Conservation (phyloP, 495 filamentous ascomycete genomes). For the Articulospora tetracladia region DNA sequence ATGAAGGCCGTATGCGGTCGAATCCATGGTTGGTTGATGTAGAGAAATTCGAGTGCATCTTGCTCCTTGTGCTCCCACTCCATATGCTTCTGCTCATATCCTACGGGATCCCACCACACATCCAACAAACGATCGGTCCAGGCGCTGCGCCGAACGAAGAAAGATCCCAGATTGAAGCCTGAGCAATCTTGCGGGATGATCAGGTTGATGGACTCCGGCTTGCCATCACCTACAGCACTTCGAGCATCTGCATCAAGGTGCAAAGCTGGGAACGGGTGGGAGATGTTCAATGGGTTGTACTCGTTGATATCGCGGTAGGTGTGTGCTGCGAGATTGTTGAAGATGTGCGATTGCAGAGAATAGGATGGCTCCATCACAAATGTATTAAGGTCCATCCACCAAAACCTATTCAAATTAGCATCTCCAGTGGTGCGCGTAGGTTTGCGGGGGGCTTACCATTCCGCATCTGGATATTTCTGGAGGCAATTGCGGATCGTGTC, state of each 20-base stretch:
- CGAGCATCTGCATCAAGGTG: conserved; percentile 72
- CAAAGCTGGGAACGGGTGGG: conserved; percentile 65
- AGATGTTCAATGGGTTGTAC: conserved; percentile 94
- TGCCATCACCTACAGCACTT: conserved; percentile 71
- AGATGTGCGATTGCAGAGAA: conserved; percentile 86
- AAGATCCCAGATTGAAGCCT: conserved; percentile 95
- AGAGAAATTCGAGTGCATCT: conserved; percentile 89
- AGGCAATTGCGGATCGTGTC: conserved; percentile 90
- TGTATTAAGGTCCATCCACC: conserved; percentile 98
- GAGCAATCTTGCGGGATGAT: conserved; percentile 91
- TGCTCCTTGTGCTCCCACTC: conserved; percentile 99
- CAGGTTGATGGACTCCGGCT: conserved; percentile 73
- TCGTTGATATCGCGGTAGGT: conserved; percentile 95
- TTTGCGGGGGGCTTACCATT: conserved; percentile 63
- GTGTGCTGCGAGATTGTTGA: conserved; percentile 67
- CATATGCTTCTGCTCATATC: conserved; percentile 99
- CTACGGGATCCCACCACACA: conserved; percentile 97
- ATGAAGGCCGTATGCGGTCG: conserved; percentile 85
- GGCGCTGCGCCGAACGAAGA: conserved; percentile 77
- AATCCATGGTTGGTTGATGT: conserved; percentile 89
- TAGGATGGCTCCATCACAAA: conserved; percentile 96
- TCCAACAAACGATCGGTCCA: conserved; percentile 94
- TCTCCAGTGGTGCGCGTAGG: background rate
- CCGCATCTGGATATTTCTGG: conserved; percentile 89
- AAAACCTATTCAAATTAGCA: conserved; percentile 67